Percentiles rank a stretch among this genome's conserved stretches.
phyloP scores from a whole-genome alignment of 148 eudicot species.

The Rhododendron ovatum region DNA sequence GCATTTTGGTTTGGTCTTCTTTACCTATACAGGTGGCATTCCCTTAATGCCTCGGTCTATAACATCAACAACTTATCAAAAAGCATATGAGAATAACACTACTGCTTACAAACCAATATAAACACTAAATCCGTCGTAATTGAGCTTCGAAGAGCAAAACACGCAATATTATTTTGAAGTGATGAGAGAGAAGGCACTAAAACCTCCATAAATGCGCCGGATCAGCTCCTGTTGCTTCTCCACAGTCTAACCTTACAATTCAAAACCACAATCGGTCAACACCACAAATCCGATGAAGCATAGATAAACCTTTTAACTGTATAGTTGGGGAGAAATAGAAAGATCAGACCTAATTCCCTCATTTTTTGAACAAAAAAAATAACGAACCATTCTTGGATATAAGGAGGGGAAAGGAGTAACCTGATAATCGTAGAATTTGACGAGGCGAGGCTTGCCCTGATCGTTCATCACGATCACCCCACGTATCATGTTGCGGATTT shows the following conservation, averaged over 20 bases:
- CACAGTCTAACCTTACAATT: slow-evolving; percentile 41
- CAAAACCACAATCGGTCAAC: slow-evolving; percentile 2
- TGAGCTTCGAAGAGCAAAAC: not conserved
- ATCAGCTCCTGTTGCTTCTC: slow-evolving; percentile 81
- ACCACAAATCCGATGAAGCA: not conserved
- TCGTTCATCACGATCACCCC: slow-evolving; percentile 61
- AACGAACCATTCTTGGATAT: not conserved
- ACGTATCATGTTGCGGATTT: slow-evolving; percentile 28
- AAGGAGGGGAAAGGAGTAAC: slow-evolving; percentile 9
- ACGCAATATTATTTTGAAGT: not conserved
- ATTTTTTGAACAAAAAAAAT: not conserved
- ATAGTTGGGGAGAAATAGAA: not conserved
- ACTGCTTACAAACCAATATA: not conserved
- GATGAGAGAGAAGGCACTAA: not conserved
- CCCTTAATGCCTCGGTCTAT: not conserved
- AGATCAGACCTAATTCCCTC: not conserved
- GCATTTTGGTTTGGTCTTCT: not conserved
- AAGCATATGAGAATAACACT: not conserved
- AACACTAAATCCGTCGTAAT: not conserved
- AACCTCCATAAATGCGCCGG: slow-evolving; percentile 63
- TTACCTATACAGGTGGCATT: not conserved
- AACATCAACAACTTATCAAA: not conserved
- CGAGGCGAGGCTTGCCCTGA: slow-evolving; percentile 60
- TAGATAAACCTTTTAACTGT: too few relatives aligned
- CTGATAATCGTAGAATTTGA: slow-evolving; percentile 55